Evolutionary conservation across 768 basidiomycete species (phyloP).

Genomic region (Phanerochaete carnosa): DNA sequence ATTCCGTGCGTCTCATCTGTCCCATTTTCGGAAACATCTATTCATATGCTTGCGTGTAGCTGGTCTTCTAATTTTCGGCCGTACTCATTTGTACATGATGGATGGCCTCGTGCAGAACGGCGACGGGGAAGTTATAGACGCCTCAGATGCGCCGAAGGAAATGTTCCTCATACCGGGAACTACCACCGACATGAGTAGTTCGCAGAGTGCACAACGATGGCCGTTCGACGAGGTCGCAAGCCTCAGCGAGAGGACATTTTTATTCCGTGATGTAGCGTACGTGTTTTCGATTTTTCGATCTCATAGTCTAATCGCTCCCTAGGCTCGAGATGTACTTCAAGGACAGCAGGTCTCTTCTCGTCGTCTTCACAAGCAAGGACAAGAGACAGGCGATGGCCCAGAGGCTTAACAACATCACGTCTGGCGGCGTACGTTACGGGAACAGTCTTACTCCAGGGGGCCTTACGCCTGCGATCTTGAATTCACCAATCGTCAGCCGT

Average conservation of each 20-base stretch:
- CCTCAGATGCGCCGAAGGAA: constrained; percentile 76
- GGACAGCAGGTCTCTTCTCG: constrained; percentile 83
- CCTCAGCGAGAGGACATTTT: constrained; percentile 77
- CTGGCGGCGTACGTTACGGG: neutral
- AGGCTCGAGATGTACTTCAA: constrained; percentile 92
- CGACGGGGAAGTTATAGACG: constrained; percentile 88
- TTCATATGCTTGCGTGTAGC: constrained; percentile 40
- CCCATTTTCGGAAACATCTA: neutral
- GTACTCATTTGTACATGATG: constrained; percentile 82
- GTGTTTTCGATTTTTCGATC: constrained; percentile 26
- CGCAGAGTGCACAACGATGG: constrained; percentile 83
- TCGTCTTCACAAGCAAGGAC: constrained; percentile 73
- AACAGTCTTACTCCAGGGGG: constrained; percentile 11
- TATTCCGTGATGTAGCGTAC: constrained; percentile 91
- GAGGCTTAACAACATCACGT: constrained; percentile 31
- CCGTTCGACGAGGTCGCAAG: constrained; percentile 73
- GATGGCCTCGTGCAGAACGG: constrained; percentile 86
- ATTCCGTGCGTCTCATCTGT: constrained; percentile 56
- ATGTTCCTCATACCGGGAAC: constrained; percentile 85
- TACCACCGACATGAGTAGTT: constrained; percentile 73
- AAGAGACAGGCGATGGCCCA: constrained; percentile 59
- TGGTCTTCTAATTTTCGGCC: constrained; percentile 84
- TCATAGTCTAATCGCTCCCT: neutral
- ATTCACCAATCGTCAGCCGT: constrained; percentile 53
- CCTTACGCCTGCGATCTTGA: constrained; percentile 48